Percentiles rank a stretch among this genome's conserved stretches.
phyloP scores from a whole-genome alignment of 441 rosid species.

The Geranium incanum region DNA sequence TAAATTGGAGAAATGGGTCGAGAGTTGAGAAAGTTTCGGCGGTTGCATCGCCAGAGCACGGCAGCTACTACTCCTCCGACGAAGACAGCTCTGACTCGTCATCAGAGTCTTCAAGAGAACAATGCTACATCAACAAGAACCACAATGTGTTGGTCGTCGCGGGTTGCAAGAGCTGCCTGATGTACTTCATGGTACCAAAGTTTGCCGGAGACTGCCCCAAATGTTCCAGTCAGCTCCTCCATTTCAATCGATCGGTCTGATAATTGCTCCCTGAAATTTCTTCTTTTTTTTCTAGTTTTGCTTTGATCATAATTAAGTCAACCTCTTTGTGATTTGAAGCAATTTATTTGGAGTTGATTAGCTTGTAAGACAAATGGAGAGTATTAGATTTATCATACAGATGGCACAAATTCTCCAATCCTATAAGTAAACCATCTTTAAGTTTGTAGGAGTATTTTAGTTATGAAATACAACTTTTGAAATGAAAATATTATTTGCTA shows the following conservation, averaged over 20 bases:
- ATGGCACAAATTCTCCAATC: no score
- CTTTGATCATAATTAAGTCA: no score
- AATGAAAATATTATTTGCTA: no score
- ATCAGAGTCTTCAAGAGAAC: slow-evolving; percentile 26
- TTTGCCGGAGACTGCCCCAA: slow-evolving; percentile 72
- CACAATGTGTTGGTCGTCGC: slow-evolving; percentile 68
- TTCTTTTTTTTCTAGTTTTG: no score
- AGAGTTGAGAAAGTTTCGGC: slow-evolving; percentile 65
- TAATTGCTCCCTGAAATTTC: slow-evolving; percentile 34
- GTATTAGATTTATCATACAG: no score
- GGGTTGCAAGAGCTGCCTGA: slow-evolving; percentile 87
- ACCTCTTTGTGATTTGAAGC: no score
- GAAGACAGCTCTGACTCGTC: slow-evolving; percentile 64
- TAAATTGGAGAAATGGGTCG: slow-evolving; percentile 69
- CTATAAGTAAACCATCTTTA: no score
- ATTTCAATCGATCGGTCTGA: slow-evolving; percentile 52
- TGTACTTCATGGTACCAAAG: slow-evolving; percentile 94
- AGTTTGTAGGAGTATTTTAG: no score
- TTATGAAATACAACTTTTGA: no score
- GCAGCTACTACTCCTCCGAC: slow-evolving; percentile 29
- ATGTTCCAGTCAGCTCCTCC: slow-evolving; percentile 74
- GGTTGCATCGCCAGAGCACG: slow-evolving; percentile 25
- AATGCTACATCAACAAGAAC: neutral
- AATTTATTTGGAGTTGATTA: no score
- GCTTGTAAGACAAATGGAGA: no score